Conservation (phyloP, 345 rosid genomes). For the Ricinus communis region DNA sequence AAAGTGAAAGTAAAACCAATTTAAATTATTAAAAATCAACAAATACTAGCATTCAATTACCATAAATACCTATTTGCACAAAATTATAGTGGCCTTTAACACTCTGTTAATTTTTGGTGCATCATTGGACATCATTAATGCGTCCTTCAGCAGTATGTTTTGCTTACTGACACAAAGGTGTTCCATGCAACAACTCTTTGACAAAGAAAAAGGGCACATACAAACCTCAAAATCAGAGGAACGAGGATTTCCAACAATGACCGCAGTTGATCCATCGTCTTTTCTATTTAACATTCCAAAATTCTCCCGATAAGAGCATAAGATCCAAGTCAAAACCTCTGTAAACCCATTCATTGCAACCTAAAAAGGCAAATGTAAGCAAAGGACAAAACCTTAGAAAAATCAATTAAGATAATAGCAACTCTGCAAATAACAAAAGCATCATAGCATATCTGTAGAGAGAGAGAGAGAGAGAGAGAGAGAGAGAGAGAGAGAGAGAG, state of each 20-base stretch:
- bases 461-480: neutral
- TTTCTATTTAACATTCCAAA: constrained; percentile 62
- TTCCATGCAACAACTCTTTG: too few relatives aligned
- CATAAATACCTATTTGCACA: neutral
- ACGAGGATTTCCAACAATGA: constrained; percentile 74
- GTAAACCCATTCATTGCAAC: constrained; percentile 75
- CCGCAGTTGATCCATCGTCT: constrained; percentile 59
- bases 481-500: neutral
- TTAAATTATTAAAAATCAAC: neutral
- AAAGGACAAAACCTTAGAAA: constrained; percentile 5
- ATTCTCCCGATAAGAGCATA: constrained; percentile 71
- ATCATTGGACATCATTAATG: neutral
- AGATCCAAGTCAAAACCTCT: constrained; percentile 78
- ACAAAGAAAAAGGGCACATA: neutral
- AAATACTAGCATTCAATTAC: too few relatives aligned
- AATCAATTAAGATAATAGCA: neutral
- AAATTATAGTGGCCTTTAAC: neutral
- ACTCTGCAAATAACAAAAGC: neutral
- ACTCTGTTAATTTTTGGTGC: too few relatives aligned
- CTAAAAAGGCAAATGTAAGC: constrained; percentile 31
- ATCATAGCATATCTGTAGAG: neutral
- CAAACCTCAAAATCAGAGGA: constrained; percentile 93
- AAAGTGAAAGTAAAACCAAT: neutral
- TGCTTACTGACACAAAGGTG: too few relatives aligned
- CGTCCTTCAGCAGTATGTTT: too few relatives aligned